Percentiles rank a stretch among this genome's conserved stretches.
Conservation (phyloP, 306 rosid species). For the Cucurbita pepo region DNA sequence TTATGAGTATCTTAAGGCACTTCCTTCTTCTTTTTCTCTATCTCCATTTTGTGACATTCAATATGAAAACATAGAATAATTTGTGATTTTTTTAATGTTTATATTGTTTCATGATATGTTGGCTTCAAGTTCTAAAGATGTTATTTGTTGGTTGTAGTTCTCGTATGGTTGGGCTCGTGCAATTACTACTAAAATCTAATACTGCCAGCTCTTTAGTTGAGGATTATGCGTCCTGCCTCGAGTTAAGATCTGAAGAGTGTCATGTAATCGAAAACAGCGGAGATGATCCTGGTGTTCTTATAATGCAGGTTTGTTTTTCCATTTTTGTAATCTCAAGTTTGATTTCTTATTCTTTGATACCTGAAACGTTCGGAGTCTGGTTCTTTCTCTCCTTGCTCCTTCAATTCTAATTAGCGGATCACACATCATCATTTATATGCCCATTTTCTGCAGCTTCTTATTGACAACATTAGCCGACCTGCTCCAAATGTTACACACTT, state of each 20-base stretch:
- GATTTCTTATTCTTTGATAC: background rate
- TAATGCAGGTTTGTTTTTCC: constrained; percentile 57
- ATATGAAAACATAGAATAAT: background rate
- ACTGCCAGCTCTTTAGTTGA: constrained; percentile 67
- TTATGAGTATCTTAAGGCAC: constrained; percentile 88
- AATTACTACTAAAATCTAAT: constrained; percentile 56
- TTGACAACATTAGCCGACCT: constrained; percentile 79
- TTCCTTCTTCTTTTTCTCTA: constrained; percentile 9
- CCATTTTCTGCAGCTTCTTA: constrained; percentile 58
- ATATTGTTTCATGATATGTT: too few species aligned
- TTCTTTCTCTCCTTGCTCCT: background rate
- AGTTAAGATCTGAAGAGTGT: constrained; percentile 62
- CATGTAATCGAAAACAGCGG: constrained; percentile 46
- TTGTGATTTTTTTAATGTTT: too few species aligned
- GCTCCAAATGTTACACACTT: constrained; percentile 84
- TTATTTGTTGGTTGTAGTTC: constrained; percentile 37
- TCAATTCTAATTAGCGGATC: background rate
- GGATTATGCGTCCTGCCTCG: constrained; percentile 99
- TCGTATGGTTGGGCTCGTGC: constrained; percentile 93
- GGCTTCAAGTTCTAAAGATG: background rate
- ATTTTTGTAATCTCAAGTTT: background rate
- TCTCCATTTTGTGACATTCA: background rate
- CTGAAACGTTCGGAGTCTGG: background rate
- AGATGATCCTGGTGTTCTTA: constrained; percentile 89
- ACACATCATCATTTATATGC: background rate